A percentile compares a stretch with the other conserved stretches of the same genome.
phyloP scores from a whole-genome alignment of 1,139 yeast species.

The Geotrichum restrictum region DNA sequence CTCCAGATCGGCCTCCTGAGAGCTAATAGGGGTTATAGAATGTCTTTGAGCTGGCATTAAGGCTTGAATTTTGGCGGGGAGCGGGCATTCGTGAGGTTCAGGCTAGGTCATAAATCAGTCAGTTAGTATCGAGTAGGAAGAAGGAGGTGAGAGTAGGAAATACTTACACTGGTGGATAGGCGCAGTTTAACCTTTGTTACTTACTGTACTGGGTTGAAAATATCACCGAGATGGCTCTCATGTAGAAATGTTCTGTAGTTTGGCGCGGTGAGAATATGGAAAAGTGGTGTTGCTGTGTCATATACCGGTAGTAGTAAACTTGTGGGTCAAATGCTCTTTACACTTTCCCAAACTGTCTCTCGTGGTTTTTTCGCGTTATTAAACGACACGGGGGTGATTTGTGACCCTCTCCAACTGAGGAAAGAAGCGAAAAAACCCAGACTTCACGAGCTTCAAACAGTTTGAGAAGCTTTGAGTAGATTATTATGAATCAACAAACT shows the following conservation, averaged over 20 bases:
- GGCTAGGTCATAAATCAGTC: not conserved
- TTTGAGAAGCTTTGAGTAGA: no score
- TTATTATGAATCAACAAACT: not conserved
- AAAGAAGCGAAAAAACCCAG: not conserved
- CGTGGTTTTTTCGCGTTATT: constrained; percentile 9
- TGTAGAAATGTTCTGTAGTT: constrained; percentile 1
- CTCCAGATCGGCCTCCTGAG: constrained; percentile 4
- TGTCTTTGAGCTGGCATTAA: constrained; percentile 5
- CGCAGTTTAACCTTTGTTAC: not conserved
- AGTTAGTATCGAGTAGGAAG: not conserved
- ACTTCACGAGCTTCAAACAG: not conserved
- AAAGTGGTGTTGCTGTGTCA: not conserved
- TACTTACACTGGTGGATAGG: not conserved
- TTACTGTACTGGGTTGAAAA: not conserved
- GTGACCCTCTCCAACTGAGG: no score
- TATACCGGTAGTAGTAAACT: no score
- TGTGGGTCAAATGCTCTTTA: not conserved
- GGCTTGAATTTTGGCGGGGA: not conserved
- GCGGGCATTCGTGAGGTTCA: constrained; percentile 2
- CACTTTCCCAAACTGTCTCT: not conserved
- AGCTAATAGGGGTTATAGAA: not conserved
- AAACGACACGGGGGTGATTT: no score
- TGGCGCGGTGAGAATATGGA: not conserved
- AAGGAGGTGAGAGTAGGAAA: not conserved
- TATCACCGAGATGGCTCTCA: not conserved